Evolutionary conservation across 1,284 basidiomycete species (phyloP).

Genomic region (Trichosporon sp.): DNA sequence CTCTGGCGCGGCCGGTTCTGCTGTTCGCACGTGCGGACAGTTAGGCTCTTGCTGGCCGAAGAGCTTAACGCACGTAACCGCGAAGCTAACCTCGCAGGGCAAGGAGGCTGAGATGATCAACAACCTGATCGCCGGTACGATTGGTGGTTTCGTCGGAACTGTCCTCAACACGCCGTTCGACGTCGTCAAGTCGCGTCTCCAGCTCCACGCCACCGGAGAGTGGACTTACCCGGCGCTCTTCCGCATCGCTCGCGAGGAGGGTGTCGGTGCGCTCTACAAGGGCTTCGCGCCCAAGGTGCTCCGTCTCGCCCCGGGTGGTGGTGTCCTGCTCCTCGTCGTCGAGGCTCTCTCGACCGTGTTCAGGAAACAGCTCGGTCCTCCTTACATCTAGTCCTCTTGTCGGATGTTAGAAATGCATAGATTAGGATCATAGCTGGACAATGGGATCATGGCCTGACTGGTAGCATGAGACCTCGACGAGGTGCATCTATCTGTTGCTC

Average conservation of each 20-base stretch:
- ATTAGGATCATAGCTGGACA: slow-evolving; percentile 12
- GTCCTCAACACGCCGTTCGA: slow-evolving; percentile 62
- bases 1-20: slow-evolving; percentile 20
- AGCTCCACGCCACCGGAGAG: slow-evolving; percentile 85
- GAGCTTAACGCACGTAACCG: no score
- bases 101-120: slow-evolving; percentile 76
- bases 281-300: slow-evolving; percentile 77
- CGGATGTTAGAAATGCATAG: slow-evolving; percentile 16
- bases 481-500: no score
- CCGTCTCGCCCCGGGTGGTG: slow-evolving; percentile 89
- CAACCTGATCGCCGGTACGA: slow-evolving; percentile 85
- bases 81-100: slow-evolving; percentile 58
- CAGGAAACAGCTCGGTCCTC: slow-evolving; percentile 50
- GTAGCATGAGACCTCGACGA: no score
- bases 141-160: slow-evolving; percentile 87
- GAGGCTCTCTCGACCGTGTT: slow-evolving; percentile 53
- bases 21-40: slow-evolving; percentile 56
- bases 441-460: no score
- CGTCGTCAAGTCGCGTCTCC: slow-evolving; percentile 95
- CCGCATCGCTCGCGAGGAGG: slow-evolving; percentile 87
- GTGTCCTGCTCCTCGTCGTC: slow-evolving; percentile 75
- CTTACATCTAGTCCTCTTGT: slow-evolving; percentile 39
- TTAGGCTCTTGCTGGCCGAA: no score
- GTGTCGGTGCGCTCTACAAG: slow-evolving; percentile 86
- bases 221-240: slow-evolving; percentile 62